phyloP scores from a whole-genome alignment of 148 eudicot species.

The Vaccinium corymbosum region DNA sequence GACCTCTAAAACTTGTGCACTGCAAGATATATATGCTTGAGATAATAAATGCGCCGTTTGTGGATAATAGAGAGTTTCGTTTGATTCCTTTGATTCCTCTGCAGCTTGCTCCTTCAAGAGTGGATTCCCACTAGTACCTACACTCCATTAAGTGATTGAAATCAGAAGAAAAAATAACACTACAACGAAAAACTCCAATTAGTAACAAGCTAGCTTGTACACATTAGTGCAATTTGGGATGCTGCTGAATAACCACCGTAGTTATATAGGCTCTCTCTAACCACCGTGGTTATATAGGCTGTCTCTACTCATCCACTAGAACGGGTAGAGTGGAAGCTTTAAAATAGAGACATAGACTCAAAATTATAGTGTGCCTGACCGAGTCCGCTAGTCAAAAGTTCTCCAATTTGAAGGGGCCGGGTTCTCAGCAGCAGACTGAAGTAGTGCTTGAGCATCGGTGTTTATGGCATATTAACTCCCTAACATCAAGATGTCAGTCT shows the following conservation, averaged over 20 bases:
- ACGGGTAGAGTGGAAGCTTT: neutral
- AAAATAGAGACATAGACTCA: neutral
- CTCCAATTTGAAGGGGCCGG: constrained; percentile 83
- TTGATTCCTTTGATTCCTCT: constrained; percentile 87
- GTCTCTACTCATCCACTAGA: neutral
- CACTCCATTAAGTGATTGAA: constrained; percentile 21
- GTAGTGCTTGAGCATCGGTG: constrained; percentile 94
- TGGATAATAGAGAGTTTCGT: too few relatives aligned
- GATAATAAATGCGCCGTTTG: too few relatives aligned
- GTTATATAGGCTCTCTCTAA: neutral
- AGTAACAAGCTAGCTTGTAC: neutral
- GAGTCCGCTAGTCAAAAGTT: constrained; percentile 96
- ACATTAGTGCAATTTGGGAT: neutral
- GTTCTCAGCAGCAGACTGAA: constrained; percentile 79
- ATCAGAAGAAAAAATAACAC: too few relatives aligned
- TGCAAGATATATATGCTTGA: too few relatives aligned
- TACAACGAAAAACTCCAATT: neutral
- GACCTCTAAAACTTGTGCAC: too few relatives aligned
- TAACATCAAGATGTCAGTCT: constrained; percentile 24
- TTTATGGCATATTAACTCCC: constrained; percentile 99
- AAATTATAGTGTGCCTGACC: constrained; percentile 39
- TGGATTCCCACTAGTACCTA: constrained; percentile 98
- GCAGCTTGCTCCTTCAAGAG: constrained; percentile 94
- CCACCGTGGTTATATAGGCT: neutral
- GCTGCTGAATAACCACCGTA: neutral